Evolutionary conservation across 306 rosid species (phyloP).

Genomic region (Arachis stenosperma): DNA sequence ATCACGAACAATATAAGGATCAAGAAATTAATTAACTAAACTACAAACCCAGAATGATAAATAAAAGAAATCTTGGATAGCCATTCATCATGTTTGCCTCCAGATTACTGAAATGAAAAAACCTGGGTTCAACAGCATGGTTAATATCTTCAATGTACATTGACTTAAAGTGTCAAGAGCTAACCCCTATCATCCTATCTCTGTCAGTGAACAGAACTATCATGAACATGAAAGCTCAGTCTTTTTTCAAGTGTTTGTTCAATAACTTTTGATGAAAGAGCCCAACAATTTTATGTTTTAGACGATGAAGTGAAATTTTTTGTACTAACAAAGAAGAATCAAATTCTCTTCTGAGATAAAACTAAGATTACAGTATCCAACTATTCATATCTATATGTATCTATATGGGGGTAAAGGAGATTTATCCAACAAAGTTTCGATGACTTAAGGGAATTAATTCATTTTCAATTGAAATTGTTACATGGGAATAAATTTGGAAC

Average conservation of each 20-base stretch:
- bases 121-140: neutral
- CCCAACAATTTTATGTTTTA: neutral
- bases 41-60: neutral
- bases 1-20: neutral
- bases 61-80: neutral
- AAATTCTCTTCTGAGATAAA: conserved; percentile 1
- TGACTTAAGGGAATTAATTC: conserved; percentile 39
- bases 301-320: neutral
- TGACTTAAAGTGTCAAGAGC: conserved; percentile 4
- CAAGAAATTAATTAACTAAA: neutral
- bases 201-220: neutral
- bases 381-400: conserved; percentile 28
- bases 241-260: conserved; percentile 5
- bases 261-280: neutral
- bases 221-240: conserved; percentile 6
- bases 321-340: conserved; percentile 11
- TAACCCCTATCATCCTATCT: neutral
- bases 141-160: neutral
- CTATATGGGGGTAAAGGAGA: conserved; percentile 15
- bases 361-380: conserved; percentile 14
- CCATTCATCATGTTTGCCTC: conserved; percentile 20
- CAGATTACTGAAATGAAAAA: neutral
- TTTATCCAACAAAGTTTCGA: conserved; percentile 1
- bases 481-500: conserved; percentile 39
- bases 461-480: conserved; percentile 49